Evolutionary conservation across 176 grass and related monocot species (phyloP).

Genomic region (Juncus effusus): DNA sequence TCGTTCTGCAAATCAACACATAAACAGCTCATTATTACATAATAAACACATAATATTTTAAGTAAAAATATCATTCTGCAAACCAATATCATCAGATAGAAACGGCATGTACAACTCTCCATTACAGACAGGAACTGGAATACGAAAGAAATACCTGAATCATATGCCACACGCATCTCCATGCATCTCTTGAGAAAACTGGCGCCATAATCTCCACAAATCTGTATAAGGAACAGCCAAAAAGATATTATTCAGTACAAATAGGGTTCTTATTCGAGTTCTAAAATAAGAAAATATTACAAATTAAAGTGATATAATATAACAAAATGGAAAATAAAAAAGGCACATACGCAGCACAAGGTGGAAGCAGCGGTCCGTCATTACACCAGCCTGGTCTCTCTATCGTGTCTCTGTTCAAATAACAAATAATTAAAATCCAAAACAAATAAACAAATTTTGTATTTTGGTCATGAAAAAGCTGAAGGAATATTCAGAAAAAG

Average conservation of each 20-base stretch:
- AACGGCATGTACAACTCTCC: no score
- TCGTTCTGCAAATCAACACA: constrained; percentile 38
- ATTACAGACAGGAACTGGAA: not conserved
- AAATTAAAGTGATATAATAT: constrained; percentile 8
- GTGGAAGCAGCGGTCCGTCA: constrained; percentile 76
- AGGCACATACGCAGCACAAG: constrained; percentile 82
- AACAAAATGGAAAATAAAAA: not conserved
- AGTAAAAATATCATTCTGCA: no score
- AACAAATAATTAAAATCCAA: not conserved
- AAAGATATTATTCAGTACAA: constrained; percentile 14
- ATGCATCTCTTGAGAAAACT: constrained; percentile 92
- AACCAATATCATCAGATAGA: no score
- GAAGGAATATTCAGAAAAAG: not conserved
- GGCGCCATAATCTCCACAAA: constrained; percentile 99
- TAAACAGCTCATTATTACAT: not conserved
- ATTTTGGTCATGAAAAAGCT: no score
- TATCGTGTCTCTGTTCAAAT: constrained; percentile 63
- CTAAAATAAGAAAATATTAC: not conserved
- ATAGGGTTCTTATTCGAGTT: constrained; percentile 18
- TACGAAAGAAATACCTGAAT: constrained; percentile 60
- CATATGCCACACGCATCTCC: constrained; percentile 99
- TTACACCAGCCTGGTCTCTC: constrained; percentile 93
- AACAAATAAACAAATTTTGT: not conserved
- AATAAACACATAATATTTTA: no score
- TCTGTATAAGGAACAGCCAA: constrained; percentile 31